Conservation (phyloP, 306 rosid species). For the Cicer pinnatifidum region DNA sequence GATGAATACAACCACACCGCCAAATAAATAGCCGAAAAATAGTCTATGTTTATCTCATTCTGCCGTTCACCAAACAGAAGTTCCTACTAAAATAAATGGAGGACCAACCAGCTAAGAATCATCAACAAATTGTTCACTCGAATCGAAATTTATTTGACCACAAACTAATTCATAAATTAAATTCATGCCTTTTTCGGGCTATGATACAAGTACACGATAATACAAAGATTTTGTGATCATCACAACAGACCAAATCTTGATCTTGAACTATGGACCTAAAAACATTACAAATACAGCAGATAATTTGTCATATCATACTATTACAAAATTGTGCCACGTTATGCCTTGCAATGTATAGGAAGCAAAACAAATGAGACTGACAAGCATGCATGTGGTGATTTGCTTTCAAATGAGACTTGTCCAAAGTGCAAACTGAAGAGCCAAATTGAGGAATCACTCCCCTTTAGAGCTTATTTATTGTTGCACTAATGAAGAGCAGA, state of each 20-base stretch:
- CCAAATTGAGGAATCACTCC: slow-evolving; percentile 37
- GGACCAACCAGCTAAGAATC: slow-evolving; percentile 8
- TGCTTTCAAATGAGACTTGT: slow-evolving; percentile 36
- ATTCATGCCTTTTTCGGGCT: slow-evolving; percentile 49
- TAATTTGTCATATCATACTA: slow-evolving; percentile 46
- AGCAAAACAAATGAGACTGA: slow-evolving; percentile 42
- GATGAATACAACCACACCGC: no score
- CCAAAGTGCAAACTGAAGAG: slow-evolving; percentile 42
- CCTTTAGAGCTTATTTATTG: slow-evolving; percentile 42
- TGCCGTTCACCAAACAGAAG: no score
- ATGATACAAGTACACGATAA: slow-evolving; percentile 66
- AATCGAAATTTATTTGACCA: slow-evolving; percentile 31
- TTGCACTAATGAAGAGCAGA: slow-evolving; percentile 26
- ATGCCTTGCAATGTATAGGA: slow-evolving; percentile 45
- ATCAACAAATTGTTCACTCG: neutral
- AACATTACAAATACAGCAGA: slow-evolving; percentile 53
- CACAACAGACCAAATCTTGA: slow-evolving; percentile 50
- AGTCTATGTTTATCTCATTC: no score
- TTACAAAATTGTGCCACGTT: slow-evolving; percentile 68
- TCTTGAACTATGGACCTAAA: slow-evolving; percentile 43
- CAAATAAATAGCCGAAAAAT: no score
- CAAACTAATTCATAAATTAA: slow-evolving; percentile 40
- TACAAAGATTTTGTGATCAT: slow-evolving; percentile 43
- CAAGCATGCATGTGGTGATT: slow-evolving; percentile 36
- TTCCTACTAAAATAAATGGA: no score